These are phyloP conservation scores for Wallacemonas sp. DNA, from an alignment of 208 protist species.

Conservation along the genomic window DNA sequence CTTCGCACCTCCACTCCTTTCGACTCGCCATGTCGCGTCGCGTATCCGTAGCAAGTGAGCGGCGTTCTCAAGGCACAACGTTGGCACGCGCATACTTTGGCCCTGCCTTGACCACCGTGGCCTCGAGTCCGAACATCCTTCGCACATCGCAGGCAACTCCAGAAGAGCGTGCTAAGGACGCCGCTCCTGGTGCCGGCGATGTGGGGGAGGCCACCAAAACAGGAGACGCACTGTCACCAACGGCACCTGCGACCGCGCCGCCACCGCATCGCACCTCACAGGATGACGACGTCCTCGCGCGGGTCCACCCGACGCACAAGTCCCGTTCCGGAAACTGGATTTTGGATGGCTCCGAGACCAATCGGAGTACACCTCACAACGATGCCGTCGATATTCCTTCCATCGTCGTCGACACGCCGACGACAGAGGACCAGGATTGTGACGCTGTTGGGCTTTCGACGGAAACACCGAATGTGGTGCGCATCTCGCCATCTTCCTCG, in stretches of 20 bases:
- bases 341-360: no score
- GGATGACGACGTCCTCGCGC: neutral
- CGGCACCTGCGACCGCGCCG: neutral
- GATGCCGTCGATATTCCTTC: no score
- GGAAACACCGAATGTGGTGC: neutral
- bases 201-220: neutral
- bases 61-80: neutral
- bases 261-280: neutral
- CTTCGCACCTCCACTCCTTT: no score
- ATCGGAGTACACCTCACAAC: no score
- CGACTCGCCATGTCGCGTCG: conserved; percentile 7
- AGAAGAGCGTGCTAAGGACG: no score
- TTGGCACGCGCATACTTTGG: conserved; percentile 7
- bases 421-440: no score
- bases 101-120: neutral
- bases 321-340: no score
- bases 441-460: no score
- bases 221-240: neutral
- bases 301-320: no score
- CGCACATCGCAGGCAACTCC: no score
- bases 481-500: conserved; percentile 8
- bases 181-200: neutral
- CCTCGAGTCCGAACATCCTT: neutral
- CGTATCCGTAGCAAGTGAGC: neutral
- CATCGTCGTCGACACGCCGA: no score